These are phyloP conservation scores for Podaxis rugospora DNA, from an alignment of 768 basidiomycete species.

Conservation along the genomic window DNA sequence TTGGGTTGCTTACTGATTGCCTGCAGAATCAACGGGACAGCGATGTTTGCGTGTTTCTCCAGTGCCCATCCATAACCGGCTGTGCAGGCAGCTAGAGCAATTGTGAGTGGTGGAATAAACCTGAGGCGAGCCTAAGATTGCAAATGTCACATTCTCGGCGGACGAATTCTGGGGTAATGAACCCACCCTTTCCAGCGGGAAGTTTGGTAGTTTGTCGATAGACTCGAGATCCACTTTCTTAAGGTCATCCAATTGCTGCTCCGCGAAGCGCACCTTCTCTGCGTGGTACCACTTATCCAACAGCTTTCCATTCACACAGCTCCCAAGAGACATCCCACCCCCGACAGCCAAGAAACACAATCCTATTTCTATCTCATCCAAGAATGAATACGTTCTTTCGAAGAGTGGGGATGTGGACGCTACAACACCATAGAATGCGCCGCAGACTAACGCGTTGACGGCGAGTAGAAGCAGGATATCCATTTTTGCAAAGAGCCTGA, in stretches of 20 bases:
- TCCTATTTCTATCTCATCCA: conserved; percentile 63
- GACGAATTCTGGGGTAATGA: not conserved
- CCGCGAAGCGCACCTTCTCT: conserved; percentile 29
- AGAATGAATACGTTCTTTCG: conserved; percentile 48
- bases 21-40: conserved; percentile 50
- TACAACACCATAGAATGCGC: conserved; percentile 57
- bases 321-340: conserved; percentile 62
- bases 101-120: conserved; percentile 17
- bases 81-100: conserved; percentile 33
- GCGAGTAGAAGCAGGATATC: conserved; percentile 51
- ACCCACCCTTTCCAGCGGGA: conserved; percentile 53
- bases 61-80: conserved; percentile 65
- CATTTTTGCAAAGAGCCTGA: conserved; percentile 47
- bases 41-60: conserved; percentile 41
- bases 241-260: conserved; percentile 1
- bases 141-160: not conserved
- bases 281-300: conserved; percentile 61
- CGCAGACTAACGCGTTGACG: conserved; percentile 47
- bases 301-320: conserved; percentile 50
- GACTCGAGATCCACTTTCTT: conserved; percentile 12
- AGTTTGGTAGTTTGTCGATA: conserved; percentile 25
- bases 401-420: conserved; percentile 63
- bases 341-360: conserved; percentile 78
- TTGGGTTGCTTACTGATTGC: conserved; percentile 24
- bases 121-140: conserved; percentile 17